phyloP scores from a whole-genome alignment of 768 basidiomycete genomes.

The Suillus ampliporus region DNA sequence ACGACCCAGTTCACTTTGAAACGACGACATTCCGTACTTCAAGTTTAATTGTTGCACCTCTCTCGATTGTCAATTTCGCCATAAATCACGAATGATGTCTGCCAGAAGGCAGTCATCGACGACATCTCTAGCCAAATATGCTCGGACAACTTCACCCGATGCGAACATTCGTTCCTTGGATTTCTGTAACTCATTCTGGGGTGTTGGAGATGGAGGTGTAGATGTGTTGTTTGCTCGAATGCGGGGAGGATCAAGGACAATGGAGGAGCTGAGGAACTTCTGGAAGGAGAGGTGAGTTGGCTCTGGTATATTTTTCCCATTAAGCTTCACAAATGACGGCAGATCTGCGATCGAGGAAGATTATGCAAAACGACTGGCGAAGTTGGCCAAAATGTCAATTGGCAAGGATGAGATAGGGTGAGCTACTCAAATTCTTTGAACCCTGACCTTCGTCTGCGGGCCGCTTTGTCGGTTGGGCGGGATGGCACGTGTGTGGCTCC shows the following conservation, averaged over 20 bases:
- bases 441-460: slow-evolving; percentile 7
- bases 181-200: slow-evolving; percentile 99
- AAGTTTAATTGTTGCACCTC: slow-evolving; percentile 22
- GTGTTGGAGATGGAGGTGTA: slow-evolving; percentile 81
- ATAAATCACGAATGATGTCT: slow-evolving; percentile 53
- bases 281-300: slow-evolving; percentile 90
- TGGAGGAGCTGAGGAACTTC: slow-evolving; percentile 86
- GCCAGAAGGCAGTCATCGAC: slow-evolving; percentile 82
- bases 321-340: slow-evolving; percentile 16
- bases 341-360: slow-evolving; percentile 95
- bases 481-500: slow-evolving; percentile 8
- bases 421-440: slow-evolving; percentile 36
- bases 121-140: slow-evolving; percentile 77
- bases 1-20: slow-evolving; percentile 5
- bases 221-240: slow-evolving; percentile 91
- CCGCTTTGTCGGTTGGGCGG: slow-evolving; percentile 5
- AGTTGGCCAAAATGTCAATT: slow-evolving; percentile 74
- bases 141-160: slow-evolving; percentile 55
- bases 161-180: slow-evolving; percentile 62
- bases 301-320: slow-evolving; percentile 4
- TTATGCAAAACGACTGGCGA: slow-evolving; percentile 84
- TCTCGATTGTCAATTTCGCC: slow-evolving; percentile 18
- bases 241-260: slow-evolving; percentile 82
- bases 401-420: slow-evolving; percentile 96
- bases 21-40: slow-evolving; percentile 22